Evolutionary conservation across 2,329 filamentous ascomycete species (phyloP).

Genomic region (Diaporthe nobilis): DNA sequence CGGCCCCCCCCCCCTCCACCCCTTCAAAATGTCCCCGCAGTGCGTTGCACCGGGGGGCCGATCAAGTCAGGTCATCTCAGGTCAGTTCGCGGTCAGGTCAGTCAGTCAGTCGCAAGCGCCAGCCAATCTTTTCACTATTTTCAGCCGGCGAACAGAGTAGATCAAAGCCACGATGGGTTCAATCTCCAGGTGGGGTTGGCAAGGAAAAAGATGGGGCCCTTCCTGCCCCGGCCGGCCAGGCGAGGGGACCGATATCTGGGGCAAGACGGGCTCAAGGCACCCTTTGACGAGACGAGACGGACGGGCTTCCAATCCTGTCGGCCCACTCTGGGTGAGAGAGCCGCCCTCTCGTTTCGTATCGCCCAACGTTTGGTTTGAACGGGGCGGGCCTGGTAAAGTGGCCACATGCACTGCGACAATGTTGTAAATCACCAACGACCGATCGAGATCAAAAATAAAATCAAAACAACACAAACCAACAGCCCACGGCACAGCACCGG

Average conservation of each 20-base stretch:
- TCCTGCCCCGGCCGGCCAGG: background rate
- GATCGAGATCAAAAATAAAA: slow-evolving; percentile 12
- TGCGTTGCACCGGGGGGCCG: slow-evolving; percentile 2
- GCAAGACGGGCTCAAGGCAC: background rate
- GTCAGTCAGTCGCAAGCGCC: background rate
- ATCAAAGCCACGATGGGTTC: slow-evolving; percentile 21
- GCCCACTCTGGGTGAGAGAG: background rate
- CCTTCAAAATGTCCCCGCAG: background rate
- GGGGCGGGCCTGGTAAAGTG: background rate
- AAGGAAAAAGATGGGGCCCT: background rate
- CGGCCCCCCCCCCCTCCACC: background rate
- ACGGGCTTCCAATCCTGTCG: background rate
- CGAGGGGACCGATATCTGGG: slow-evolving; percentile 18
- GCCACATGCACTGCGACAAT: slow-evolving; percentile 21
- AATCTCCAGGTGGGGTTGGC: slow-evolving; percentile 22
- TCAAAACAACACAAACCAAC: background rate
- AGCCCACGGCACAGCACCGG: background rate
- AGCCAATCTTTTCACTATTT: slow-evolving; percentile 15
- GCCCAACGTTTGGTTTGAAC: background rate
- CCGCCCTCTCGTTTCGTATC: slow-evolving; percentile 10
- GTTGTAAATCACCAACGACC: slow-evolving; percentile 6
- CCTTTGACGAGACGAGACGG: slow-evolving; percentile 18
- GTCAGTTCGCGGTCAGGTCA: background rate
- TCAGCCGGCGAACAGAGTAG: background rate
- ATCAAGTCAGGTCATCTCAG: slow-evolving; percentile 13